Conservation (phyloP, 495 filamentous ascomycete species). For the Podospora pseudocomata region DNA sequence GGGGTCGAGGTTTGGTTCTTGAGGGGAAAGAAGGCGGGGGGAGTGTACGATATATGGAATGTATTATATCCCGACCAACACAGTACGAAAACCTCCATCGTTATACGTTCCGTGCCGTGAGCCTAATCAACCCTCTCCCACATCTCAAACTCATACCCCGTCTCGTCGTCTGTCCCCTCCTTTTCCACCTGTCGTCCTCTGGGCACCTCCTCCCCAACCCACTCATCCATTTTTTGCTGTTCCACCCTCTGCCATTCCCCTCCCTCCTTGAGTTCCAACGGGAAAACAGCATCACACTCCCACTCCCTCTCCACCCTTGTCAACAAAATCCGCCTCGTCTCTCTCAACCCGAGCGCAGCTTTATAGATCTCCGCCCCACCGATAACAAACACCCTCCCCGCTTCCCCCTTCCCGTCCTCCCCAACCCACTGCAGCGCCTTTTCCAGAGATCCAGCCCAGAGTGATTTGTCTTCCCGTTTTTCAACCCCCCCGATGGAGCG, state of each 20-base stretch:
- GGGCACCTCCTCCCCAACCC: constrained; percentile 56
- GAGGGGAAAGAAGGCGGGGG: too few relatives aligned
- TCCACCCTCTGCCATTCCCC: constrained; percentile 46
- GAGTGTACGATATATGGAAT: not conserved
- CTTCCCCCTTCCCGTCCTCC: not conserved
- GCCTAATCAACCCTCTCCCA: constrained; percentile 48
- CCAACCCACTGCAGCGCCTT: constrained; percentile 48
- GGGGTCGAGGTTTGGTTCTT: too few relatives aligned
- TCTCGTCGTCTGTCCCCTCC: constrained; percentile 52
- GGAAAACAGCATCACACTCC: constrained; percentile 90
- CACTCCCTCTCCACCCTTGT: constrained; percentile 62
- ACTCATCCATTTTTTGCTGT: constrained; percentile 51
- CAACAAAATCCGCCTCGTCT: constrained; percentile 55
- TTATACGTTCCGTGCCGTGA: not conserved
- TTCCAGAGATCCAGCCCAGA: constrained; percentile 49
- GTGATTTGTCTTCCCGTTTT: constrained; percentile 11
- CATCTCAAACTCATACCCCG: constrained; percentile 62
- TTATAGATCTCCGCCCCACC: constrained; percentile 84
- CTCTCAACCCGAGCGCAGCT: constrained; percentile 53
- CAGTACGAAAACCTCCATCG: not conserved
- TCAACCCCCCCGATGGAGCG: constrained; percentile 25
- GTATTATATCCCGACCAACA: not conserved
- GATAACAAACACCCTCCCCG: constrained; percentile 73
- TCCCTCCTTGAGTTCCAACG: constrained; percentile 47
- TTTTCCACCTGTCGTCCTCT: constrained; percentile 52